Percentiles rank a stretch among this genome's conserved stretches.
phyloP scores from a whole-genome alignment of 2,329 filamentous ascomycete genomes.

The Geosmithia flava region DNA sequence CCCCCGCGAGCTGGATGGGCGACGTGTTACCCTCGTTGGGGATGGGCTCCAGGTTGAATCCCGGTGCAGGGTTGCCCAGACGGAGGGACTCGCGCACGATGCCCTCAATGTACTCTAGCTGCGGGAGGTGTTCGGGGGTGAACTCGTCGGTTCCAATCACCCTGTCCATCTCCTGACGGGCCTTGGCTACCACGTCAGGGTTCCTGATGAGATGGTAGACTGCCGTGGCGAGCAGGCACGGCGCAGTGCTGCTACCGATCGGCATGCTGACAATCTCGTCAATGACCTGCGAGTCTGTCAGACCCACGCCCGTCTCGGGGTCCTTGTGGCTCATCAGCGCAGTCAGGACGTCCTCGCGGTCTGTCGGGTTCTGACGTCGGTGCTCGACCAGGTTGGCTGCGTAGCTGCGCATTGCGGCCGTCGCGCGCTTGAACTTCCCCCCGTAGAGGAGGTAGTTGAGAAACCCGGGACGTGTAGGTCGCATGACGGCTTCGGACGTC shows the following conservation, averaged over 20 bases:
- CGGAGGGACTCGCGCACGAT: constrained; percentile 42
- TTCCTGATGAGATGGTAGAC: constrained; percentile 40
- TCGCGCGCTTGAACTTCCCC: constrained; percentile 40
- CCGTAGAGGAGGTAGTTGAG: constrained; percentile 40
- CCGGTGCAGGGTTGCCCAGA: constrained; percentile 38
- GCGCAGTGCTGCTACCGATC: constrained; percentile 40
- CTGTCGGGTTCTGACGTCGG: constrained; percentile 37
- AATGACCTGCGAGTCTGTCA: constrained; percentile 48
- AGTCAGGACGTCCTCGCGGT: constrained; percentile 46
- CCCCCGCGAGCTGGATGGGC: constrained; percentile 32
- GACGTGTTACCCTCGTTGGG: constrained; percentile 19
- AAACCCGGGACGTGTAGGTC: constrained; percentile 35
- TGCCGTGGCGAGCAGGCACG: constrained; percentile 28
- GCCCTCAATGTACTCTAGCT: constrained; percentile 40
- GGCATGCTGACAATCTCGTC: constrained; percentile 61
- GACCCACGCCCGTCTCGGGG: constrained; percentile 43
- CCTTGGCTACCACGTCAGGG: constrained; percentile 31
- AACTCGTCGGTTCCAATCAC: constrained; percentile 34
- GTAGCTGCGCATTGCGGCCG: constrained; percentile 39
- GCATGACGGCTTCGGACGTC: constrained; percentile 42
- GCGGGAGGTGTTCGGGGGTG: constrained; percentile 31
- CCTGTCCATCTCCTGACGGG: constrained; percentile 39
- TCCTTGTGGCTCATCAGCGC: constrained; percentile 47
- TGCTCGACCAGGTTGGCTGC: constrained; percentile 44
- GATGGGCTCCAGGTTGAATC: constrained; percentile 40